A percentile compares a stretch with the other conserved stretches of the same genome.
Evolutionary conservation across 106 monocot genomes (phyloP).

Genomic region (Ottelia alismoides): DNA sequence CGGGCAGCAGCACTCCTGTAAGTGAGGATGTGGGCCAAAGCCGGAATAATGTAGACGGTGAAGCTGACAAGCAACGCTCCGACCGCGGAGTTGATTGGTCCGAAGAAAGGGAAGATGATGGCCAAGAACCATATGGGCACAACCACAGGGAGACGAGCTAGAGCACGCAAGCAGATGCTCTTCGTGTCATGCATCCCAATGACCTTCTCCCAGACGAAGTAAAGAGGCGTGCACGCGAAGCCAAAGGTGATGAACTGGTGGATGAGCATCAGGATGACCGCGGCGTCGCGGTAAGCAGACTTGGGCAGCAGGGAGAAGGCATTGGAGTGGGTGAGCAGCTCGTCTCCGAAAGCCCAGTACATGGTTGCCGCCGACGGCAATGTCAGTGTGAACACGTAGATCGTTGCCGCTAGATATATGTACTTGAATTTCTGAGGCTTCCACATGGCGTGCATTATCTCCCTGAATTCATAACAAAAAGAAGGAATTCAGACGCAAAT

Average conservation of each 20-base stretch:
- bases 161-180: constrained; percentile 67
- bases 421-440: constrained; percentile 73
- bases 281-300: constrained; percentile 40
- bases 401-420: constrained; percentile 55
- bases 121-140: constrained; percentile 87
- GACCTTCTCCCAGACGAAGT: constrained; percentile 94
- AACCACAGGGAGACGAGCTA: constrained; percentile 70
- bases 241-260: constrained; percentile 97
- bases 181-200: constrained; percentile 74
- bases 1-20: constrained; percentile 51
- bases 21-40: constrained; percentile 75
- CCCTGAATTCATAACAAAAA: constrained; percentile 19
- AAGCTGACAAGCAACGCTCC: constrained; percentile 84
- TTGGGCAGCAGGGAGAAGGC: constrained; percentile 77
- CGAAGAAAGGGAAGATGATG: constrained; percentile 91
- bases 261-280: constrained; percentile 81
- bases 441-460: constrained; percentile 98
- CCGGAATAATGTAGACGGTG: constrained; percentile 82
- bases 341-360: constrained; percentile 83
- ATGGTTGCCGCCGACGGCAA: constrained; percentile 63
- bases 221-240: constrained; percentile 85
- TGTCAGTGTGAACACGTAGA: constrained; percentile 67
- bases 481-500: neutral
- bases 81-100: constrained; percentile 85
- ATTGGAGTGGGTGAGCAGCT: constrained; percentile 71